Percentiles rank a stretch among this genome's conserved stretches.
phyloP scores from a whole-genome alignment of 345 rosid genomes.

The Eucalyptus fibrosa region DNA sequence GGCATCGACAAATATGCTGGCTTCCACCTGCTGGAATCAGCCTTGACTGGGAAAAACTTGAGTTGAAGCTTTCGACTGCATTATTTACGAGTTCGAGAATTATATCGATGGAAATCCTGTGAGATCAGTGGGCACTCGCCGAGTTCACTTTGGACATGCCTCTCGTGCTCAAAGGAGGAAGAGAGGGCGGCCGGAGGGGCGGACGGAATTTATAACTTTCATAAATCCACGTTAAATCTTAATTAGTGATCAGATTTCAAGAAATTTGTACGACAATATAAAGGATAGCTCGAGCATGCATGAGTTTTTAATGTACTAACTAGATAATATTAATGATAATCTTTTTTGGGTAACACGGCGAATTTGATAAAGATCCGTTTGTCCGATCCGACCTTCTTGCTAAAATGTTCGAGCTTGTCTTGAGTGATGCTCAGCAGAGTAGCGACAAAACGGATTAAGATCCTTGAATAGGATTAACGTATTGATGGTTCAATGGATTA shows the following conservation, averaged over 20 bases:
- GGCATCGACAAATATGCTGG: neutral
- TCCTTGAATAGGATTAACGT: neutral
- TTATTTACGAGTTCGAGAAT: neutral
- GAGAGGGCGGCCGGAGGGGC: neutral
- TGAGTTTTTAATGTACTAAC: accelerated
- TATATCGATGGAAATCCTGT: neutral
- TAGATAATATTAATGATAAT: no score
- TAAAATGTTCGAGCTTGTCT: neutral
- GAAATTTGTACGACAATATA: neutral
- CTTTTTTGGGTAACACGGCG: accelerated
- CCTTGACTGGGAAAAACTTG: neutral
- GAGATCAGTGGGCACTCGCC: constrained; percentile 17
- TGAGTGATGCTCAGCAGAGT: neutral
- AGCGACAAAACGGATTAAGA: neutral
- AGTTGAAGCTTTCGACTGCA: neutral
- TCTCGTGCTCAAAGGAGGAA: constrained; percentile 36
- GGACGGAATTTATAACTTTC: neutral
- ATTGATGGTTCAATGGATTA: neutral
- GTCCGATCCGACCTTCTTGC: neutral
- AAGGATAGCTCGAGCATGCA: neutral
- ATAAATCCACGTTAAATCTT: neutral
- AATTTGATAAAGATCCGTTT: neutral
- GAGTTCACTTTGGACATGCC: constrained; percentile 13
- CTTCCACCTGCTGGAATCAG: neutral
- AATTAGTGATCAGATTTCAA: neutral